A percentile compares a stretch with the other conserved stretches of the same genome.
phyloP scores from a whole-genome alignment of 2,329 filamentous ascomycete genomes.

The Ascochyta fabae region DNA sequence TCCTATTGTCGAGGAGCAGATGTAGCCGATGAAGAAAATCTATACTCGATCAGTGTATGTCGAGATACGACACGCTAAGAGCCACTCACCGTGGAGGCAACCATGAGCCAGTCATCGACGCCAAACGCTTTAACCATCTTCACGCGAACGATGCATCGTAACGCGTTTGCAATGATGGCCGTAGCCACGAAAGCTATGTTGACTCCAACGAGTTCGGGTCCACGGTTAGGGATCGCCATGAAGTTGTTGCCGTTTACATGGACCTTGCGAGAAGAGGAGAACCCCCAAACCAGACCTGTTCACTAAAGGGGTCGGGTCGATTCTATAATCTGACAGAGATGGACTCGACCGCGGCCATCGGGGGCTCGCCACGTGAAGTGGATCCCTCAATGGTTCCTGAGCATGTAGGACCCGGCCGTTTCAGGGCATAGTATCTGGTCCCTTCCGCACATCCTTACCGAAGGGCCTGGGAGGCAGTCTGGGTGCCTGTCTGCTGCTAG shows the following conservation, averaged over 20 bases:
- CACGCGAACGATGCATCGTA: conserved; percentile 42
- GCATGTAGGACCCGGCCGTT: conserved; percentile 27
- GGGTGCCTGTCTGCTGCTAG: conserved; percentile 5
- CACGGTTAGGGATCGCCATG: conserved; percentile 43
- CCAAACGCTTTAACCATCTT: conserved; percentile 46
- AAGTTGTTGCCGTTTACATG: conserved; percentile 14
- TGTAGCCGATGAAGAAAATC: conserved; percentile 36
- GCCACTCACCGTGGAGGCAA: conserved; percentile 36
- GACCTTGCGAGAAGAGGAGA: conserved; percentile 8
- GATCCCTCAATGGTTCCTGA: conserved; percentile 22
- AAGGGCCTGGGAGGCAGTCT: neutral
- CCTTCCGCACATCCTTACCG: conserved; percentile 17
- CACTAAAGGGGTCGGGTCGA: conserved; percentile 19
- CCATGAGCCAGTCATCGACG: conserved; percentile 46
- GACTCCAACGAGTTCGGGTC: conserved; percentile 41
- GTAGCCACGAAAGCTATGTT: conserved; percentile 37
- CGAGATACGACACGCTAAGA: neutral
- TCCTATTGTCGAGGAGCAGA: conserved; percentile 35
- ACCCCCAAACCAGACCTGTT: conserved; percentile 4
- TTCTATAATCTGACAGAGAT: conserved; percentile 25
- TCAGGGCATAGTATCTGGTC: conserved; percentile 23
- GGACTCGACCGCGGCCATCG: conserved; percentile 22
- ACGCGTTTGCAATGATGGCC: conserved; percentile 32
- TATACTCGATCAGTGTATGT: conserved; percentile 13
- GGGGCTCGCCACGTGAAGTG: conserved; percentile 30